phyloP scores from a whole-genome alignment of 2,329 filamentous ascomycete genomes.

The Orbilia javanica region DNA sequence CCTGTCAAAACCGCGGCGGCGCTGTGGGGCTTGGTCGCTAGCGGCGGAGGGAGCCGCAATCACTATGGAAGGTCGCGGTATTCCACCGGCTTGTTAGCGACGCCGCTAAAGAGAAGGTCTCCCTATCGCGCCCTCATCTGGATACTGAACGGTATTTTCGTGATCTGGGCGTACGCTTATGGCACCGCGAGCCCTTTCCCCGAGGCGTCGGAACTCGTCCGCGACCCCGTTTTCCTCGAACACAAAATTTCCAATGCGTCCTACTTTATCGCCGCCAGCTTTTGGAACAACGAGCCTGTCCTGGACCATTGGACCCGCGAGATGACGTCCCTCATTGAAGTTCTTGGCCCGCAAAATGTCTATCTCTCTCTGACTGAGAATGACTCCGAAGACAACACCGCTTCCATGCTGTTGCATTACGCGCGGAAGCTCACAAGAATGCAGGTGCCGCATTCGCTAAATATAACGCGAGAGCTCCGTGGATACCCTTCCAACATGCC shows the following conservation, averaged over 20 bases:
- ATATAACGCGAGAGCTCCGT: conserved; percentile 43
- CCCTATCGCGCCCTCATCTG: background rate
- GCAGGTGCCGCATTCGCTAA: conserved; percentile 30
- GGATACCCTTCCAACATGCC: conserved; percentile 49
- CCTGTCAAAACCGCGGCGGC: conserved; percentile 31
- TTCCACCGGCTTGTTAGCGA: conserved; percentile 19
- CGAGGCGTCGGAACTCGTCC: conserved; percentile 14
- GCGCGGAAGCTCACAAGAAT: conserved; percentile 44
- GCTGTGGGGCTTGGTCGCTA: conserved; percentile 7
- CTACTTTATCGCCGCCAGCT: conserved; percentile 53
- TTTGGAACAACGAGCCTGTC: conserved; percentile 54
- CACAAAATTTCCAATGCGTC: conserved; percentile 30
- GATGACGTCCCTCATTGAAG: conserved; percentile 36
- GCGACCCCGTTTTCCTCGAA: conserved; percentile 25
- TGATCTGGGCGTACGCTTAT: conserved; percentile 31
- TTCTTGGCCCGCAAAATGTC: conserved; percentile 40
- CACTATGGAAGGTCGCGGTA: conserved; percentile 18
- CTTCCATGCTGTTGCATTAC: conserved; percentile 42
- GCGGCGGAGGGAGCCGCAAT: background rate
- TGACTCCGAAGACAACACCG: conserved; percentile 55
- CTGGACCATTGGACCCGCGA: conserved; percentile 40
- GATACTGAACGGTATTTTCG: conserved; percentile 31
- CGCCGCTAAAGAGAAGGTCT: conserved; percentile 6
- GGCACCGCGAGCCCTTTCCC: conserved; percentile 37
- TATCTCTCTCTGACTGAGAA: conserved; percentile 55